A percentile compares a stretch with the other conserved stretches of the same genome.
phyloP scores from a whole-genome alignment of 2,329 filamentous ascomycete species.

The Neonectria ditissima region DNA sequence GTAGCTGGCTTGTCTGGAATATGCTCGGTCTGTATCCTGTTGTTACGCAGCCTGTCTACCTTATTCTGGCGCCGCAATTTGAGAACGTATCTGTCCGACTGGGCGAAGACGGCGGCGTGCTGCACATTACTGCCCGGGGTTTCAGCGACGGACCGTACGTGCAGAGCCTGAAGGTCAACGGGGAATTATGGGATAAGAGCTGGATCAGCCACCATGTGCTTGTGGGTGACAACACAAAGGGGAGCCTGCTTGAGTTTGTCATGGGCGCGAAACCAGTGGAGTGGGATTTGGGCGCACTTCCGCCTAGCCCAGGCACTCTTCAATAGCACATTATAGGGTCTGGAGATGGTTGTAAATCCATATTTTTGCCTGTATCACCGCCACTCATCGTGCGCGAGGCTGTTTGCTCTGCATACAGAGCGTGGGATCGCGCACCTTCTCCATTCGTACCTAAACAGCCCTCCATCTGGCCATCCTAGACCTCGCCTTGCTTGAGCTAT shows the following conservation, averaged over 20 bases:
- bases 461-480: too few relatives aligned
- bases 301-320: slow-evolving; percentile 58
- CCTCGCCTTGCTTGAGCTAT: too few relatives aligned
- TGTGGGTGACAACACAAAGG: slow-evolving; percentile 47
- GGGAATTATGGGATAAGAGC: slow-evolving; percentile 62
- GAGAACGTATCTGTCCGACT: slow-evolving; percentile 61
- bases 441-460: too few relatives aligned
- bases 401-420: too few relatives aligned
- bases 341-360: too few relatives aligned
- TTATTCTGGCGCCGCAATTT: slow-evolving; percentile 64
- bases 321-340: too few relatives aligned
- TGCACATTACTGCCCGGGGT: slow-evolving; percentile 60
- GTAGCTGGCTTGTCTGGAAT: slow-evolving; percentile 67
- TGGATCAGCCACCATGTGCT: slow-evolving; percentile 67
- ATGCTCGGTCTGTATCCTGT: slow-evolving; percentile 65
- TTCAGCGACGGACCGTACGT: slow-evolving; percentile 62
- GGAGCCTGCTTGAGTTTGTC: slow-evolving; percentile 61
- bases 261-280: slow-evolving; percentile 49
- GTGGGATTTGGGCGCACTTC: slow-evolving; percentile 61
- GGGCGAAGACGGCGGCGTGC: slow-evolving; percentile 51
- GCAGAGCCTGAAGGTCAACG: slow-evolving; percentile 65
- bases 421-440: too few relatives aligned
- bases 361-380: too few relatives aligned
- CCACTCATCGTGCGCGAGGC: too few relatives aligned
- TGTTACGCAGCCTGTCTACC: slow-evolving; percentile 67